Evolutionary conservation across 352 stramenopile species (phyloP).

Genomic region (Phytopythium sindhum): DNA sequence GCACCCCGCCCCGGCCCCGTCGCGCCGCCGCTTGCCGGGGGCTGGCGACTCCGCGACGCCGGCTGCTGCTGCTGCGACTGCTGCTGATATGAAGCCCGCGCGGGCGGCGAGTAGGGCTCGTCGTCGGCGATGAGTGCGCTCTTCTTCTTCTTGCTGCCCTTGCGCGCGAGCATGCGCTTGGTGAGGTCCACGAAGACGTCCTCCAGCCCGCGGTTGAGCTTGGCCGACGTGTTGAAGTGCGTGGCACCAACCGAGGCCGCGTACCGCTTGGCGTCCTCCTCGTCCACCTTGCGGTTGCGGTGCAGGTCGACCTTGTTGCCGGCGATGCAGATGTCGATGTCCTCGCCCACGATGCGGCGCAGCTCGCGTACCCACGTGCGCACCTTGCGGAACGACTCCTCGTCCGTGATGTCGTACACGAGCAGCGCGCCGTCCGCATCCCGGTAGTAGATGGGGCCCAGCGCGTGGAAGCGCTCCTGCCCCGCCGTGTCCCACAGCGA

Average conservation of each 20-base stretch:
- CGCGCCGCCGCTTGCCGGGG: not conserved
- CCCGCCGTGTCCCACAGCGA: conserved; percentile 88
- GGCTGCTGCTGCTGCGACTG: conserved; percentile 13
- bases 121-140: conserved; percentile 76
- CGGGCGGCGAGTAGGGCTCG: conserved; percentile 34
- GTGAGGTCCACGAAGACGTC: conserved; percentile 90
- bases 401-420: conserved; percentile 92
- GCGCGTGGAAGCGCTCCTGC: conserved; percentile 85
- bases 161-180: conserved; percentile 75
- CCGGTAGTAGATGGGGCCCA: conserved; percentile 90
- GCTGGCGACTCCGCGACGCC: conserved; percentile 14
- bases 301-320: conserved; percentile 93
- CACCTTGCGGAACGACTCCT: conserved; percentile 90
- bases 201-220: conserved; percentile 90
- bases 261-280: conserved; percentile 83
- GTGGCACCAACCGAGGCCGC: conserved; percentile 82
- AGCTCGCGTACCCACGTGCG: conserved; percentile 93
- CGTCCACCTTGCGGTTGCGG: conserved; percentile 82
- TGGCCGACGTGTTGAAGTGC: conserved; percentile 91
- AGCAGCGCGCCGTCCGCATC: conserved; percentile 86
- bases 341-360: conserved; percentile 86
- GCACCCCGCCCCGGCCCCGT: conserved; percentile 2
- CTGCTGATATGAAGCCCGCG: conserved; percentile 13
- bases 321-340: conserved; percentile 91
- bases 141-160: conserved; percentile 70